These are phyloP conservation scores for Leccinum angustisporum DNA, from an alignment of 1,284 basidiomycete species.

Conservation along the genomic window DNA sequence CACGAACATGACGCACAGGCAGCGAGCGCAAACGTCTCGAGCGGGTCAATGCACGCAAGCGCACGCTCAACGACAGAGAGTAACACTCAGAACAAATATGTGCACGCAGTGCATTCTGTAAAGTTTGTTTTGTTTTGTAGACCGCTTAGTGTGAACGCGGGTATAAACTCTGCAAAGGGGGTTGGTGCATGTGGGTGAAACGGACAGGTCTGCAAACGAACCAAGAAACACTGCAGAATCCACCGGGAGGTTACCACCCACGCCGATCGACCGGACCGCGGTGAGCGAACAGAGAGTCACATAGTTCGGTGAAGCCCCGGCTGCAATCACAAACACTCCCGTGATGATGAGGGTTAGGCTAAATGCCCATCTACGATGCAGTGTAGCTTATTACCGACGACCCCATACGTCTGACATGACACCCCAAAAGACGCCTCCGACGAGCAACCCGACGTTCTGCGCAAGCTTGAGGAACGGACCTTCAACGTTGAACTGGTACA, in stretches of 20 bases:
- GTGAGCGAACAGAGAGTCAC: conserved; percentile 52
- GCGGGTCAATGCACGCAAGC: too few species aligned
- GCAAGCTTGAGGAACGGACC: conserved; percentile 56
- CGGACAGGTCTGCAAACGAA: conserved; percentile 30
- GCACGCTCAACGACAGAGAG: too few species aligned
- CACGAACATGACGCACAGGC: too few species aligned
- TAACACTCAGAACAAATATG: too few species aligned
- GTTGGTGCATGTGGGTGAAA: neutral
- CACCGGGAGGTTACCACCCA: conserved; percentile 74
- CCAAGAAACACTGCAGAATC: conserved; percentile 80
- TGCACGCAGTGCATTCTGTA: too few species aligned
- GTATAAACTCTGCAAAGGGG: conserved; percentile 50
- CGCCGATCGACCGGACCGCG: conserved; percentile 61
- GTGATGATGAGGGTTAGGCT: conserved; percentile 74
- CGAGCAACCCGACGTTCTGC: conserved; percentile 60
- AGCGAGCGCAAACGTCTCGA: too few species aligned
- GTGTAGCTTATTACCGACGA: conserved; percentile 41
- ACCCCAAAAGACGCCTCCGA: conserved; percentile 66
- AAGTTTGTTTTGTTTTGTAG: too few species aligned
- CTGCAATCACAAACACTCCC: conserved; percentile 63
- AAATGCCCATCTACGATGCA: conserved; percentile 56
- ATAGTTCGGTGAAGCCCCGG: conserved; percentile 57
- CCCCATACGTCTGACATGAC: conserved; percentile 63
- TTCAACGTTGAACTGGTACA: conserved; percentile 53
- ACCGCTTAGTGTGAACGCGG: conserved; percentile 30